Evolutionary conservation across 768 basidiomycete genomes (phyloP).

Genomic region (Leccinum subtestaceum): DNA sequence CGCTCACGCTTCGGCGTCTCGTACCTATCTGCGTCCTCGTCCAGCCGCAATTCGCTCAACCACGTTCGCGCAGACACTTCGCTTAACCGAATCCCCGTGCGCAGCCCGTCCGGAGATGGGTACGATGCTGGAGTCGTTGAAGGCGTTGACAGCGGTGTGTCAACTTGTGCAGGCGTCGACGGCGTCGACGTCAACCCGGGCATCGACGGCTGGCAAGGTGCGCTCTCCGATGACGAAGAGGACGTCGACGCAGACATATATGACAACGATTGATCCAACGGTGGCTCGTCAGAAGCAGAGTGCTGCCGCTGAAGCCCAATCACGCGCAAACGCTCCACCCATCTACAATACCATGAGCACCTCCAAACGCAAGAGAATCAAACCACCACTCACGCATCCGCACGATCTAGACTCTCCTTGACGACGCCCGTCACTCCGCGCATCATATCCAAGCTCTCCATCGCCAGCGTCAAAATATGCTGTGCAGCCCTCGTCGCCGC

Average conservation of each 20-base stretch:
- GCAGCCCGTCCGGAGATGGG: constrained; percentile 27
- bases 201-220: constrained; percentile 17
- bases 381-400: constrained; percentile 65
- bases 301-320: constrained; percentile 69
- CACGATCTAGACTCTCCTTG: constrained; percentile 81
- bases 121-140: constrained; percentile 26
- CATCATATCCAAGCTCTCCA: constrained; percentile 93
- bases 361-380: neutral
- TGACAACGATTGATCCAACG: constrained; percentile 4
- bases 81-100: constrained; percentile 23
- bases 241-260: neutral
- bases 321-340: constrained; percentile 78
- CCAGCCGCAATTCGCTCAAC: constrained; percentile 30
- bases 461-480: constrained; percentile 77
- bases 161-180: constrained; percentile 29
- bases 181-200: constrained; percentile 32
- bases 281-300: constrained; percentile 18
- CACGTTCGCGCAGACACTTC: constrained; percentile 30
- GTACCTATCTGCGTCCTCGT: constrained; percentile 20
- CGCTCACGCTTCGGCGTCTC: constrained; percentile 24
- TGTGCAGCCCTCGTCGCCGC: constrained; percentile 74
- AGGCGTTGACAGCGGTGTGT: constrained; percentile 29
- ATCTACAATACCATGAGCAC: constrained; percentile 41
- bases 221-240: neutral
- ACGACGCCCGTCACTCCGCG: constrained; percentile 84